Base-by-base conservation (phyloP, 768 basidiomycete species). In the Trametes coccinea region DNA sequence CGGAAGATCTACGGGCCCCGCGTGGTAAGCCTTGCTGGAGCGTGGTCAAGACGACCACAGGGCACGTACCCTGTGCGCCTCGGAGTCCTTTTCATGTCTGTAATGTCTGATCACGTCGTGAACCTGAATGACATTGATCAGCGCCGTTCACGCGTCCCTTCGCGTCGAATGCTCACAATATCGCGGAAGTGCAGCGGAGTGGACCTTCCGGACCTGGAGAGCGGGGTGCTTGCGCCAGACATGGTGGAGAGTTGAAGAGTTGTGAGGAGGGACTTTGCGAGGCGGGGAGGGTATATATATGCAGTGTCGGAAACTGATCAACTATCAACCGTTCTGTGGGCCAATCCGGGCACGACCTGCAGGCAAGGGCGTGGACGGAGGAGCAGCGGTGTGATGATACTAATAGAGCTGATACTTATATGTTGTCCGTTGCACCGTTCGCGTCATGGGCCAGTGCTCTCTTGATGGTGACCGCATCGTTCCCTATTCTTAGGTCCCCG, bases 11-110 rank as follows among this genome's bases (percentile, higher is more conserved):
- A 67, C 8, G 50, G 34, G 43, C 34, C 60, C 58, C 30, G 30
- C 37, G 44, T 63, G 22, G 22, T 22, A 22, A 22, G 22, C 22
- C 22, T 22, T 22, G 22, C 22, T 22, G 22, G 22, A 31, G 63
- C 61, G 55, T 29, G 10, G 53, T 43, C 30, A 49, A 4, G 52
- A 14, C 30, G 43, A 7, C 7, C 37, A 22, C 13, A 46, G 47
- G 22, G 1, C 22, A 22, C 71, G 46, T 68, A 89, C 92, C 79
- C 87, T 85, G 73, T 95, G 93, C 8, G 93, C 93, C 75, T 94
- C 92, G 1, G 93, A 94, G 55, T 94, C 89, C 63, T 87, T 84
- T 71, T 95, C 93, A 56, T 89, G 83, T 67, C 80, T 87, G 75
- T 82, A 81, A 59, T 84, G 82, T 66, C 81, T 86, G 73, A 90